phyloP scores from a whole-genome alignment of 805 yeast genomes.

The Sungouiella blattae region DNA sequence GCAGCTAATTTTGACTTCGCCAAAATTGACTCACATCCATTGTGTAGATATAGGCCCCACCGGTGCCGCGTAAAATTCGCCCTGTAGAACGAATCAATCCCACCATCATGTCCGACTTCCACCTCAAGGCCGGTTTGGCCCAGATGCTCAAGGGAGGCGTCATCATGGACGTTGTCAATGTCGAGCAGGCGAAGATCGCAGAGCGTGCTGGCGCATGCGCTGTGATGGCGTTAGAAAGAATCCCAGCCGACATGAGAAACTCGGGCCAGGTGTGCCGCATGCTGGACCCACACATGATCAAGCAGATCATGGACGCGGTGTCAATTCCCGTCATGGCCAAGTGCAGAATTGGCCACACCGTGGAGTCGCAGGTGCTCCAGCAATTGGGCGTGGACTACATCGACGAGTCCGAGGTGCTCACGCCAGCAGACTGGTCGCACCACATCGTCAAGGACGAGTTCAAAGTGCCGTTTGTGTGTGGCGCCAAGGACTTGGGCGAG shows the following conservation, averaged over 20 bases:
- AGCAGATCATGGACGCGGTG: constrained; percentile 66
- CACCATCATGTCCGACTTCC: constrained; percentile 30
- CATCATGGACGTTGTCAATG: constrained; percentile 70
- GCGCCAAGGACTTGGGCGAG: constrained; percentile 78
- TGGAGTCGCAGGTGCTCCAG: constrained; percentile 76
- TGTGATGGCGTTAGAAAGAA: constrained; percentile 82
- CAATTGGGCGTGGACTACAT: constrained; percentile 72
- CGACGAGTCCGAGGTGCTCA: constrained; percentile 81
- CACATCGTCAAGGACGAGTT: constrained; percentile 61
- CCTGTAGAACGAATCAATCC: no score
- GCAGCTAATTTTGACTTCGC: no score
- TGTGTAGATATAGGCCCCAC: no score
- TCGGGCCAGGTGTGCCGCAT: constrained; percentile 81
- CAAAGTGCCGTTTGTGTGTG: constrained; percentile 79
- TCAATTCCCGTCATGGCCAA: constrained; percentile 83
- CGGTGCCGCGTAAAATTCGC: no score
- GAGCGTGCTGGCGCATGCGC: constrained; percentile 87
- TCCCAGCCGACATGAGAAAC: constrained; percentile 82
- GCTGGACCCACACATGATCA: constrained; percentile 81
- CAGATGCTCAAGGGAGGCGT: constrained; percentile 84
- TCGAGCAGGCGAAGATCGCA: constrained; percentile 78
- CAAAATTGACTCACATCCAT: no score
- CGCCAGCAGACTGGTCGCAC: constrained; percentile 69
- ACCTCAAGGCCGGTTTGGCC: constrained; percentile 75
- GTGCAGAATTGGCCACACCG: constrained; percentile 78